Evolutionary conservation across 2,329 filamentous ascomycete species (phyloP).

Genomic region (Colletotrichum trifolii): DNA sequence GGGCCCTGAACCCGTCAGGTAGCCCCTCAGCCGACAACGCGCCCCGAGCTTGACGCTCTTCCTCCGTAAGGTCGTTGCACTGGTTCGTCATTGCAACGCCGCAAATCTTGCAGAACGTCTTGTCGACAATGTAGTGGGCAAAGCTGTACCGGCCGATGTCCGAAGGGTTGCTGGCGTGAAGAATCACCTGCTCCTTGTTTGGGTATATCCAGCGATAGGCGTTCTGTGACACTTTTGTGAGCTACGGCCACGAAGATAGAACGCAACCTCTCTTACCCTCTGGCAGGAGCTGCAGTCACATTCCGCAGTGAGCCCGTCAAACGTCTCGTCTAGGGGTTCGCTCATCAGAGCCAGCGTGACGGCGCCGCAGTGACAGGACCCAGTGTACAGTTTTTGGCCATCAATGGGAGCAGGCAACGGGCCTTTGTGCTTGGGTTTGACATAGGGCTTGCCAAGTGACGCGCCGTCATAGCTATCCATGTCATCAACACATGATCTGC

Average conservation of each 20-base stretch:
- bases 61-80: slow-evolving; percentile 44
- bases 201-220: slow-evolving; percentile 59
- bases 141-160: slow-evolving; percentile 55
- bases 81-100: slow-evolving; percentile 54
- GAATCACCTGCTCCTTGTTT: slow-evolving; percentile 47
- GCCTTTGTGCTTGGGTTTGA: slow-evolving; percentile 51
- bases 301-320: slow-evolving; percentile 45
- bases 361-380: slow-evolving; percentile 64
- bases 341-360: slow-evolving; percentile 55
- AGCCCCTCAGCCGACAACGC: slow-evolving; percentile 11
- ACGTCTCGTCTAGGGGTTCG: slow-evolving; percentile 54
- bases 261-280: slow-evolving; percentile 42
- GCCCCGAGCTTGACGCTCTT: slow-evolving; percentile 47
- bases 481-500: background rate
- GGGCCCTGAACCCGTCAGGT: background rate
- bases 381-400: slow-evolving; percentile 56
- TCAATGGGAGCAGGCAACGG: slow-evolving; percentile 51
- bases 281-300: slow-evolving; percentile 64
- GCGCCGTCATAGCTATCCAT: slow-evolving; percentile 52
- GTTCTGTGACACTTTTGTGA: slow-evolving; percentile 44
- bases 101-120: slow-evolving; percentile 61
- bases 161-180: slow-evolving; percentile 49
- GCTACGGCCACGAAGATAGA: background rate
- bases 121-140: slow-evolving; percentile 45
- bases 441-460: slow-evolving; percentile 45